Percentiles rank a stretch among this genome's conserved stretches.
Evolutionary conservation across 2,329 filamentous ascomycete species (phyloP).

Genomic region (Nakataea oryzae): DNA sequence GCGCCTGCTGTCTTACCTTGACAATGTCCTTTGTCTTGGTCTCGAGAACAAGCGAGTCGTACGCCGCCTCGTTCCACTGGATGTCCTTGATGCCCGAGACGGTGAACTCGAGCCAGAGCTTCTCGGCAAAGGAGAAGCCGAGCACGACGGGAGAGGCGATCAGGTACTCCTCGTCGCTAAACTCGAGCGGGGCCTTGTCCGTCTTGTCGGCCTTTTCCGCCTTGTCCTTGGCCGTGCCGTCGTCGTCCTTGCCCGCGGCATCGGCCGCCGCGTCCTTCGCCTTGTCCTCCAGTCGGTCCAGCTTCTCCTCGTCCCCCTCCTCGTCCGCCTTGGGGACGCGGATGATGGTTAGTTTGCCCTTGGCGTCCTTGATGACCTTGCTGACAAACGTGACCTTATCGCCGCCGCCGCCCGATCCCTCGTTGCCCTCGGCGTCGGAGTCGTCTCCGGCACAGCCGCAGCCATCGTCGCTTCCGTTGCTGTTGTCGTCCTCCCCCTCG

Average conservation of each 20-base stretch:
- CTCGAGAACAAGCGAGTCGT: conserved; percentile 68
- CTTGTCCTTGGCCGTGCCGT: conserved; percentile 12
- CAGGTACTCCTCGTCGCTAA: conserved; percentile 75
- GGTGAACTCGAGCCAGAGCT: conserved; percentile 81
- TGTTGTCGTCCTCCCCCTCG: conserved; percentile 36
- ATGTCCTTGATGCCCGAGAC: conserved; percentile 73
- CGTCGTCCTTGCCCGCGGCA: conserved; percentile 1
- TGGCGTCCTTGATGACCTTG: conserved; percentile 38
- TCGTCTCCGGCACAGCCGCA: conserved; percentile 22
- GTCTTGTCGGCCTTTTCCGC: conserved; percentile 18
- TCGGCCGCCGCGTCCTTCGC: conserved; percentile 14
- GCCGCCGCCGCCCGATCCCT: conserved; percentile 26
- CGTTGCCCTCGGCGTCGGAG: conserved; percentile 19
- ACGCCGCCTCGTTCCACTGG: conserved; percentile 74
- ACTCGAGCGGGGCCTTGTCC: conserved; percentile 34
- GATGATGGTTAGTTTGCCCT: conserved; percentile 24
- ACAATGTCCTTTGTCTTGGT: conserved; percentile 55
- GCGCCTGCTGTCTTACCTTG: conserved; percentile 26
- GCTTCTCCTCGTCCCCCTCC: conserved; percentile 30
- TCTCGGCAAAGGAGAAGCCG: conserved; percentile 80
- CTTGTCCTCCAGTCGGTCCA: conserved; percentile 37
- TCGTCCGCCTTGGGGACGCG: conserved; percentile 18
- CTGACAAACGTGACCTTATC: conserved; percentile 35
- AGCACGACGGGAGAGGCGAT: conserved; percentile 77
- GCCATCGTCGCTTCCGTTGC: conserved; percentile 23